Evolutionary conservation across 1,284 basidiomycete species (phyloP).

Genomic region (Leccinum insolens): DNA sequence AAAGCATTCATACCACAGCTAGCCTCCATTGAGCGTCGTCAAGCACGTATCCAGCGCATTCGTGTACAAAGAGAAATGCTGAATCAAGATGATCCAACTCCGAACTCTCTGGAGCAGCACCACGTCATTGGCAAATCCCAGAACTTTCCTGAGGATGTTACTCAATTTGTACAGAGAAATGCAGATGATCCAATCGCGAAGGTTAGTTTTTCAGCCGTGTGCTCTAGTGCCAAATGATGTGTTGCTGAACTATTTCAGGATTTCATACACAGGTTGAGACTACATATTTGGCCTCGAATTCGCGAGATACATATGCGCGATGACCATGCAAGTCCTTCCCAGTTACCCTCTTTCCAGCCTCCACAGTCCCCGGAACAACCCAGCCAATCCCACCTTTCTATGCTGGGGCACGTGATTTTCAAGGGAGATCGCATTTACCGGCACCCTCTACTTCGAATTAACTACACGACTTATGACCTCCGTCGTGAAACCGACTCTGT

Average conservation of each 20-base stretch:
- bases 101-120: neutral
- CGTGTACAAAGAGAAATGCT: neutral
- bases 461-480: neutral
- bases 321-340: no score
- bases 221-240: neutral
- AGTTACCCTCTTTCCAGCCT: neutral
- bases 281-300: neutral
- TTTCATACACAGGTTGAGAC: neutral
- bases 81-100: neutral
- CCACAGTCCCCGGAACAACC: neutral
- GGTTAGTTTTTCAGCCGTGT: neutral
- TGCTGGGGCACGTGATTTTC: neutral
- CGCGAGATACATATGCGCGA: neutral
- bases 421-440: neutral
- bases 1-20: neutral
- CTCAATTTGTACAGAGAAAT: neutral
- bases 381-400: neutral
- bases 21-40: neutral
- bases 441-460: neutral
- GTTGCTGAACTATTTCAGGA: neutral
- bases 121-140: neutral
- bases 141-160: neutral
- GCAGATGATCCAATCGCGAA: neutral
- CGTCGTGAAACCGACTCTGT: neutral
- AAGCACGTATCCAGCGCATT: neutral